Evolutionary conservation across 2,329 filamentous ascomycete species (phyloP).

Genomic region (Fusarium sp.): DNA sequence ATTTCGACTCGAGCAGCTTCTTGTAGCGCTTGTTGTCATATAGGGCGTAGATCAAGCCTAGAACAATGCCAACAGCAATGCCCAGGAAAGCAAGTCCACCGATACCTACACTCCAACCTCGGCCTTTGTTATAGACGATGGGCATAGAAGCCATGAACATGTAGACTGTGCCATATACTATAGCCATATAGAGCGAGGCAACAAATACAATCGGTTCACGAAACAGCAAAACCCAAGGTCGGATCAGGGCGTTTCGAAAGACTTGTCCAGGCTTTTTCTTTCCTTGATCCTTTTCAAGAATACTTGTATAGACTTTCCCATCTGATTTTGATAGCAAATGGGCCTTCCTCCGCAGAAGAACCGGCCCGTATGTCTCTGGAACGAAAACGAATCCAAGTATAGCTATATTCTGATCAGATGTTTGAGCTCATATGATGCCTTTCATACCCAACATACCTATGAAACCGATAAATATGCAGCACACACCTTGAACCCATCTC

Average conservation of each 20-base stretch:
- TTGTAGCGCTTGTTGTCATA: conserved; percentile 9
- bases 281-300: conserved; percentile 50
- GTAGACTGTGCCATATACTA: conserved; percentile 78
- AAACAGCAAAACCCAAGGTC: conserved; percentile 59
- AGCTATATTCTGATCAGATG: conserved; percentile 75
- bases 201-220: conserved; percentile 84
- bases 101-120: conserved; percentile 14
- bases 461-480: conserved; percentile 63
- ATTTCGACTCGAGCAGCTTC: not conserved
- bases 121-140: conserved; percentile 72
- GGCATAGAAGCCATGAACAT: conserved; percentile 79
- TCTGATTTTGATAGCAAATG: conserved; percentile 4
- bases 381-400: conserved; percentile 83
- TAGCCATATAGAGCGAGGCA: conserved; percentile 84
- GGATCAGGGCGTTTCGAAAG: conserved; percentile 78
- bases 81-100: conserved; percentile 14
- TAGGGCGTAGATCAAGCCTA: conserved; percentile 7
- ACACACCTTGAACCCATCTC: conserved; percentile 85
- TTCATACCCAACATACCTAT: no score
- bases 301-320: conserved; percentile 6
- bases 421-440: no score
- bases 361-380: conserved; percentile 86
- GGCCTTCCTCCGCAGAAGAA: conserved; percentile 66
- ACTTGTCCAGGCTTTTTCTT: conserved; percentile 49
- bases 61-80: conserved; percentile 13